Evolutionary conservation across 2,329 filamentous ascomycete species (phyloP).

Genomic region (Penicillium janthinellum): DNA sequence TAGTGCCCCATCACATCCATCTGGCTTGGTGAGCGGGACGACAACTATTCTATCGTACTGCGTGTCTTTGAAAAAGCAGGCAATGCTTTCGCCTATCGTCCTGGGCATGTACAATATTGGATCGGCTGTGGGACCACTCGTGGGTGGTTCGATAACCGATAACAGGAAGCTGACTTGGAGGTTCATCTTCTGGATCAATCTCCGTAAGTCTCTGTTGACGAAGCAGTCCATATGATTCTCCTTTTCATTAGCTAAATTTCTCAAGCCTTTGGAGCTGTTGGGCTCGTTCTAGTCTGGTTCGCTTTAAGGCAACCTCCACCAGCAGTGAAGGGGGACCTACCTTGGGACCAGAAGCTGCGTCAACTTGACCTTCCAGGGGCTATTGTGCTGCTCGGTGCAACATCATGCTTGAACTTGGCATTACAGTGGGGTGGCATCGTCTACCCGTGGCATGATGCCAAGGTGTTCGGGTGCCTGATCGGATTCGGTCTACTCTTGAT

Average conservation of each 20-base stretch:
- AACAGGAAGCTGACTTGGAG: constrained; percentile 42
- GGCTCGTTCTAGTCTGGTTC: constrained; percentile 12
- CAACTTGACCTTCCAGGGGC: constrained; percentile 47
- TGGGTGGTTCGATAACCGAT: constrained; percentile 42
- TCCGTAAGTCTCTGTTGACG: constrained; percentile 32
- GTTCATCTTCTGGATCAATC: constrained; percentile 56
- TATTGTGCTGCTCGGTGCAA: constrained; percentile 39
- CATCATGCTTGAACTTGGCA: constrained; percentile 46
- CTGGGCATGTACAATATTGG: constrained; percentile 38
- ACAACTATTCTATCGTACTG: constrained; percentile 37
- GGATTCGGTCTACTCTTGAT: constrained; percentile 29
- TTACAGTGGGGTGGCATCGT: constrained; percentile 48
- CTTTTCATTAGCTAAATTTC: neutral
- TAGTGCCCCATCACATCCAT: neutral
- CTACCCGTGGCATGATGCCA: constrained; percentile 35
- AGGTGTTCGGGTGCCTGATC: constrained; percentile 24
- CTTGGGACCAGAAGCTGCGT: constrained; percentile 11
- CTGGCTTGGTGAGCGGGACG: constrained; percentile 35
- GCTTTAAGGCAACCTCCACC: constrained; percentile 12
- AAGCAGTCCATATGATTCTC: neutral
- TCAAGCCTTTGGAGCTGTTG: constrained; percentile 10
- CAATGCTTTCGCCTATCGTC: constrained; percentile 36
- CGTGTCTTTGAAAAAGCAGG: constrained; percentile 33
- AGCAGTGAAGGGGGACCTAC: constrained; percentile 12
- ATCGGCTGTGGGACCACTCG: constrained; percentile 34